A percentile compares a stretch with the other conserved stretches of the same genome.
Conservation (phyloP, 768 basidiomycete genomes). For the Fomitopsis pulvina region DNA sequence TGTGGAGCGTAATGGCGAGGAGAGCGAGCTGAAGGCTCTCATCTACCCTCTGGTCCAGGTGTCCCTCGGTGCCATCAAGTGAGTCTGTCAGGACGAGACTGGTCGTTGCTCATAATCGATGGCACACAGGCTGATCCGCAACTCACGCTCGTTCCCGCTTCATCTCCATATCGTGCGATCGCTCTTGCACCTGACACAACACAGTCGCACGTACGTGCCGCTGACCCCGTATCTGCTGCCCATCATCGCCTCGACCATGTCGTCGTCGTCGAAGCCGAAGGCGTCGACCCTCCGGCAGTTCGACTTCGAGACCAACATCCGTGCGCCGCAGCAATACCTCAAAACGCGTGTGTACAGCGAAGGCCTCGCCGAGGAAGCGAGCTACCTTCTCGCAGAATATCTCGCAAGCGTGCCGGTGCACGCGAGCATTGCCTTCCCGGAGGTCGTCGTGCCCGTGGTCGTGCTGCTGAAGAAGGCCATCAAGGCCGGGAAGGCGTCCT, state of each 20-base stretch:
- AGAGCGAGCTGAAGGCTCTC: constrained; percentile 79
- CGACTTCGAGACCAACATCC: constrained; percentile 83
- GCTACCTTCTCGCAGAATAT: constrained; percentile 79
- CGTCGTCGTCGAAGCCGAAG: constrained; percentile 64
- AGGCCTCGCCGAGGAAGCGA: constrained; percentile 73
- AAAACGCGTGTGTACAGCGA: constrained; percentile 85
- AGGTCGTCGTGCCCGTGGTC: constrained; percentile 75
- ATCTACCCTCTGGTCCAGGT: constrained; percentile 97
- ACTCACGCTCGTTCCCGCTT: constrained; percentile 88
- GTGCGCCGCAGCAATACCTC: constrained; percentile 82
- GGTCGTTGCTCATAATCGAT: background rate
- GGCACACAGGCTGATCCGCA: constrained; percentile 70
- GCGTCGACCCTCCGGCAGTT: constrained; percentile 82
- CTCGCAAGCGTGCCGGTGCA: constrained; percentile 64
- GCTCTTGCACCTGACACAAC: constrained; percentile 75
- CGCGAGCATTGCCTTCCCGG: constrained; percentile 89
- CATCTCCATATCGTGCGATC: constrained; percentile 91
- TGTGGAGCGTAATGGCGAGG: constrained; percentile 42
- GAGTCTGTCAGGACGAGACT: constrained; percentile 22
- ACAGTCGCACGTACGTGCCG: constrained; percentile 83
- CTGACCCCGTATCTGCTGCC: constrained; percentile 83
- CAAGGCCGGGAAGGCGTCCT: constrained; percentile 47
- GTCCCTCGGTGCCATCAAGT: constrained; percentile 89
- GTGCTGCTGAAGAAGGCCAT: constrained; percentile 66
- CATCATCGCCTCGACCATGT: constrained; percentile 71